These are phyloP conservation scores for Plenodomus lindquistii DNA, from an alignment of 2,329 filamentous ascomycete genomes.

Conservation along the genomic window DNA sequence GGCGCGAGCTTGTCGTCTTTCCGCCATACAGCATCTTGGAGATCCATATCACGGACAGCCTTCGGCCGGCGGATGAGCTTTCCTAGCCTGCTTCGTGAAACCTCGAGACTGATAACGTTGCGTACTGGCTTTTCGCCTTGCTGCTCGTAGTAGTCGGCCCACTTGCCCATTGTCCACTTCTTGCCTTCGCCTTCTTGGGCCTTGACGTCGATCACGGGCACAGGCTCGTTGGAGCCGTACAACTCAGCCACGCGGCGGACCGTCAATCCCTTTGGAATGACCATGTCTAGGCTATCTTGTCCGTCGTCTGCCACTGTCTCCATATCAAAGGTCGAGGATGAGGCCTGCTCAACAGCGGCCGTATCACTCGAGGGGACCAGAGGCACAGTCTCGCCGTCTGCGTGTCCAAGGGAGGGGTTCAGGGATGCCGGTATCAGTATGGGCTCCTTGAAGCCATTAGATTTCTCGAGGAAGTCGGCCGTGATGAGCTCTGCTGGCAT, in stretches of 20 bases:
- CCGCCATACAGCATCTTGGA: slow-evolving; percentile 61
- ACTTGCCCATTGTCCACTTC: slow-evolving; percentile 67
- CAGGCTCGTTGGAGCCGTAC: slow-evolving; percentile 63
- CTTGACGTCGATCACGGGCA: slow-evolving; percentile 72
- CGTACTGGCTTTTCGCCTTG: slow-evolving; percentile 64
- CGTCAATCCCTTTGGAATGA: slow-evolving; percentile 66
- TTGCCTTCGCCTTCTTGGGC: slow-evolving; percentile 68
- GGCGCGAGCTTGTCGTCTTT: slow-evolving; percentile 60
- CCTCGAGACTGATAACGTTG: slow-evolving; percentile 71
- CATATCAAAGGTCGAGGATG: slow-evolving; percentile 49
- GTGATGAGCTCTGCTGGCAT: slow-evolving; percentile 67
- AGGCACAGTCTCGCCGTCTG: not conserved
- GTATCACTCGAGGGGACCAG: not conserved
- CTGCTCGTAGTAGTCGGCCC: slow-evolving; percentile 70
- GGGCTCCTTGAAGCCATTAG: slow-evolving; percentile 67
- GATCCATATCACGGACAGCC: slow-evolving; percentile 66
- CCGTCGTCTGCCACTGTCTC: slow-evolving; percentile 60
- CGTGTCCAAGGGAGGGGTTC: slow-evolving; percentile 55
- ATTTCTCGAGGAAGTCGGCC: slow-evolving; percentile 65
- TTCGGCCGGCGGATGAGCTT: slow-evolving; percentile 65
- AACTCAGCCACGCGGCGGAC: slow-evolving; percentile 66
- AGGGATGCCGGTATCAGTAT: slow-evolving; percentile 65
- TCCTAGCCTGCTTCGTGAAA: slow-evolving; percentile 66
- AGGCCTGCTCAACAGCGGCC: slow-evolving; percentile 20
- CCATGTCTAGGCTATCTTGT: slow-evolving; percentile 69